Base-by-base conservation (phyloP, 768 basidiomycete species). In the Xerocomellus amylosporus region DNA sequence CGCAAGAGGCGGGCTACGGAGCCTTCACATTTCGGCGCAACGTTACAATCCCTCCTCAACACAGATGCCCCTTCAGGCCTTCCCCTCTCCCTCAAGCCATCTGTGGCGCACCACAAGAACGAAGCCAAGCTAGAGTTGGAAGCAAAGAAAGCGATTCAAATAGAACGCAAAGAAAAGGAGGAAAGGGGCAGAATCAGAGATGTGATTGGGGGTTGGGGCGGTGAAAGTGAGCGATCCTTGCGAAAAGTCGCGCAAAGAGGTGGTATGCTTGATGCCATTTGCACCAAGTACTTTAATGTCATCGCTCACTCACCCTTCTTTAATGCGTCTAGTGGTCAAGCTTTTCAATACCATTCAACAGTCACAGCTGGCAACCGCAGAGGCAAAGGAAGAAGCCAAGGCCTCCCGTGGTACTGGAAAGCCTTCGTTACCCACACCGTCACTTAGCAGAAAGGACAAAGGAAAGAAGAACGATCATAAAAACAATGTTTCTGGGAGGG, bases 121-220 rank as follows among this genome's bases (percentile, higher is more conserved):
- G 86, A 90, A 59, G 84, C 88, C 67, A 93, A 86, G 66, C 71
- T 88, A 39, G 88, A 93, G 66, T 70, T 72, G 54, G 80, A 80
- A 64, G 90, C 89, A 2, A 86, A 81, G 67, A 89, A 85, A 60
- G 78, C 83, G 15, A 78, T 93, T 30, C 84, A 82, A 48, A 73
- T 81, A 24, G 90, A 89, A 63, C 83, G 77, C 69, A 88, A 84
- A 66, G 87, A 85, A 57, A 87, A 79, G 59, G 87, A 89, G 58
- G 88, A 89, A 58, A 83, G 76, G 58, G 82, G 82, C 13, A 74
- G 83, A 53, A 78, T 88, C 59, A 79, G 74, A 38, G 86, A 88
- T 67, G 82, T 84, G 15, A 91, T 89, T 66, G 90, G 86, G 53
- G 93, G 92, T 39, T 97, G 93, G 94, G 94, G 89, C 30, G 87